phyloP scores from a whole-genome alignment of 306 rosid genomes.

The Acacia crassicarpa region DNA sequence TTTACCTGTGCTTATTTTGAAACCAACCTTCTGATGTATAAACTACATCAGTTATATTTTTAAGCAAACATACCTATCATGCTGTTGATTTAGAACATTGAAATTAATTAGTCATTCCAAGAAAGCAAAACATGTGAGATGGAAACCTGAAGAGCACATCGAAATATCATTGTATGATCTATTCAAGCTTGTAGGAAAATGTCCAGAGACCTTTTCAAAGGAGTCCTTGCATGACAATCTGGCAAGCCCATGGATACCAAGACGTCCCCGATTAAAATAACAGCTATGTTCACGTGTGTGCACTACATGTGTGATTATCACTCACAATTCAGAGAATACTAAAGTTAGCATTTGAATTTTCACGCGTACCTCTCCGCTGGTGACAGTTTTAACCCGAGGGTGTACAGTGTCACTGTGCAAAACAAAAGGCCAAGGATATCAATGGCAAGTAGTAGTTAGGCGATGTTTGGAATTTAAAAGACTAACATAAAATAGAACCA shows the following conservation, averaged over 20 bases:
- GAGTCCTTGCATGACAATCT: no score
- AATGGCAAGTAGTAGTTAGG: slow-evolving; percentile 3
- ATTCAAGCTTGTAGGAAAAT: no score
- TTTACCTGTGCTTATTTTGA: not conserved
- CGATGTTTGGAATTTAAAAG: slow-evolving; percentile 14
- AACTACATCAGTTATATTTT: not conserved
- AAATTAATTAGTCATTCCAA: not conserved
- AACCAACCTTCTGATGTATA: not conserved
- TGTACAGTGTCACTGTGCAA: slow-evolving; percentile 58
- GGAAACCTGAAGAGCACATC: not conserved
- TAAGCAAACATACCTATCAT: not conserved
- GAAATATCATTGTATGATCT: not conserved
- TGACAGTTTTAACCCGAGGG: slow-evolving; percentile 65
- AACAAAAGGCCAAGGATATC: slow-evolving; percentile 12
- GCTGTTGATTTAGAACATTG: not conserved
- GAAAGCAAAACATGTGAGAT: not conserved
- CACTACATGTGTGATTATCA: not conserved
- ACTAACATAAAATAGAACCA: not conserved
- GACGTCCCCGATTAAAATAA: not conserved
- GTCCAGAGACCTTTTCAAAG: no score
- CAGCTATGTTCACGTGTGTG: not conserved
- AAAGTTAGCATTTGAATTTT: slow-evolving; percentile 11
- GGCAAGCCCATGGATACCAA: no score
- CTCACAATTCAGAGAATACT: not conserved
- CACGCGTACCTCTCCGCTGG: slow-evolving; percentile 54